Evolutionary conservation across 495 filamentous ascomycete genomes (phyloP), one percentile per base, ranked within the genome.

Genomic region (Parathielavia hyrcaniae): DNA sequence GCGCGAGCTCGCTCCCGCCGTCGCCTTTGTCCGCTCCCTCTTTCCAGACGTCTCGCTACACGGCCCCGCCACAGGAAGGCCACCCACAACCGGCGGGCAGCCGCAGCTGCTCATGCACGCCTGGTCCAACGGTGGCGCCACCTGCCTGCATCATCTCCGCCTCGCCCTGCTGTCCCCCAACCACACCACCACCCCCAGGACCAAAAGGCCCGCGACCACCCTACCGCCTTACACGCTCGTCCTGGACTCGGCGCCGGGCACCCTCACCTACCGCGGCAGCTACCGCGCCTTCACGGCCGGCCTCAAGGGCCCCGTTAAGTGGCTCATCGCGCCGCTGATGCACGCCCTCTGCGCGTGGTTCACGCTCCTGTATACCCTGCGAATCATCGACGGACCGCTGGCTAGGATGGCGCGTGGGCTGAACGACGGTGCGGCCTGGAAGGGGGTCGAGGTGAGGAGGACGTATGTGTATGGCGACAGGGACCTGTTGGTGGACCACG

Each of bases 101-200:
- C 55, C 74, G 4, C 57, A 73, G 50, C 61, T 78, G 8, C 60
- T 75, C 5, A 61, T 73, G 58, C 76, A 79, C 60, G 38, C 69
- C 46, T 76, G 72, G 59, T 77, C 75, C 45, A 77, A 77, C 66
- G 77, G 76, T 51, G 77, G 77, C 17, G 61, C 63, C 23, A 35
- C 59, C n/a, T 61, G 64, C 3, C 64, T 72, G 13, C 57, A 46
- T 9, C 54, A 56, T 3, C 36, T 76, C 0, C 70, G 69, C 23
- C 53, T 52, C 34, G 30, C 46, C 20, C 64, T n/a, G n/a, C n/a
- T n/a, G n/a, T 69, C 50, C 17, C n/a, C 35, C 56, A 46, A 30
- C 1, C 50, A n/a, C 53, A 6, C 26, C 17, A 35, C 19, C 43
- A 10, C 16, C 46, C 63, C 45, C 69, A 30, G 67, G 3, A n/a